Conservation (phyloP, 2,329 filamentous ascomycete species). For the Pezicula rhizophila region DNA sequence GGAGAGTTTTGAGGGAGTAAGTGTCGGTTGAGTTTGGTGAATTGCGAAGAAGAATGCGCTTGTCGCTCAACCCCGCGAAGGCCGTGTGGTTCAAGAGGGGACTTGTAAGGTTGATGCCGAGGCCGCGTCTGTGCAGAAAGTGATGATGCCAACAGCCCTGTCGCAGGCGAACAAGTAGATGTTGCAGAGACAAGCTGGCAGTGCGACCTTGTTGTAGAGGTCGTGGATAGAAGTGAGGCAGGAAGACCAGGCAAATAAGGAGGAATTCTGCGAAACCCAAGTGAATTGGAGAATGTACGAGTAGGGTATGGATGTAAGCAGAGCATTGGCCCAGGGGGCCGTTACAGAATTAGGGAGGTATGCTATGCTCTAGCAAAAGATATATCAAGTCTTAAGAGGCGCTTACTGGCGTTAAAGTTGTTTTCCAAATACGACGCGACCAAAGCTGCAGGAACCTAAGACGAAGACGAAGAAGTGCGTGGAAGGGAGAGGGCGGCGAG, state of each 20-base stretch:
- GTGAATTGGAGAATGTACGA: no score
- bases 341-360: no score
- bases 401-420: no score
- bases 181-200: not conserved
- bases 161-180: not conserved
- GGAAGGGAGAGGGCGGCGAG: no score
- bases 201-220: no score
- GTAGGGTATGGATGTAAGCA: no score
- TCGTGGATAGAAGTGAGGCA: not conserved
- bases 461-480: no score
- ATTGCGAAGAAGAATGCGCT: not conserved
- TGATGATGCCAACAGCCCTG: not conserved
- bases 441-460: no score
- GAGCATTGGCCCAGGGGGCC: no score
- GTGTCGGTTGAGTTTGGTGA: not conserved
- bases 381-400: no score
- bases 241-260: not conserved
- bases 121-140: conserved; percentile 1
- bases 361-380: no score
- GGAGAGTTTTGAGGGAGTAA: not conserved
- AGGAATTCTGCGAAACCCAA: not conserved
- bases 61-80: not conserved
- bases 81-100: not conserved
- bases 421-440: no score
- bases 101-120: conserved; percentile 1